A percentile compares a stretch with the other conserved stretches of the same genome.
phyloP scores from a whole-genome alignment of 768 basidiomycete species.

The Chiua virens region DNA sequence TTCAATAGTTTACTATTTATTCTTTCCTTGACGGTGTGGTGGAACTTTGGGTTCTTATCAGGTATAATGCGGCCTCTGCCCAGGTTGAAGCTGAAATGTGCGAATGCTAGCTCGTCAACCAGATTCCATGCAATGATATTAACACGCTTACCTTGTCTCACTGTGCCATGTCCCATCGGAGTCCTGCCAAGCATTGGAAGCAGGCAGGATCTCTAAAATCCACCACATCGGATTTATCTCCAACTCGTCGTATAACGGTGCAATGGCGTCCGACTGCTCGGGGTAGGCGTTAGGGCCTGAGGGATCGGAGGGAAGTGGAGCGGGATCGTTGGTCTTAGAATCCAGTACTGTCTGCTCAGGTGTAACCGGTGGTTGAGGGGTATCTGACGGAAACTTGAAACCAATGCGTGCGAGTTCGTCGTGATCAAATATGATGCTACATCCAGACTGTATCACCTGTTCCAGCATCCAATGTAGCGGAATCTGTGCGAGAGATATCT shows the following conservation, averaged over 20 bases:
- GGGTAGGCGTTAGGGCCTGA: neutral
- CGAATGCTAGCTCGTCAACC: constrained; percentile 1
- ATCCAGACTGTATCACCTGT: constrained; percentile 55
- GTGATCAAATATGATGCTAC: constrained; percentile 58
- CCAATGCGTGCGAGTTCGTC: constrained; percentile 45
- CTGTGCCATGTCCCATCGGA: constrained; percentile 51
- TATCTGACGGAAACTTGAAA: constrained; percentile 24
- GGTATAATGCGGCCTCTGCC: constrained; percentile 57
- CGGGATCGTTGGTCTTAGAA: neutral
- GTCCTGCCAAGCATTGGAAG: constrained; percentile 57
- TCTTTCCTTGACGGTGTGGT: constrained; percentile 60
- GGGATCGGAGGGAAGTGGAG: neutral
- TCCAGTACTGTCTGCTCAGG: neutral
- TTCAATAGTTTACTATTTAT: constrained; percentile 46
- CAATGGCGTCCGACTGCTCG: constrained; percentile 35
- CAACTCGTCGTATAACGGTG: constrained; percentile 56
- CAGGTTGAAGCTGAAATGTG: constrained; percentile 37
- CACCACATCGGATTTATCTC: constrained; percentile 53
- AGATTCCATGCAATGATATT: neutral
- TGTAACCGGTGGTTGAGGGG: constrained; percentile 10
- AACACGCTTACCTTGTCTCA: constrained; percentile 48
- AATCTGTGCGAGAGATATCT: constrained; percentile 53
- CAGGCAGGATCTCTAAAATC: constrained; percentile 68
- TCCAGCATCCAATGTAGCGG: constrained; percentile 80
- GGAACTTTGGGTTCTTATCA: constrained; percentile 53